phyloP scores from a whole-genome alignment of 306 rosid genomes.

The Quercus mongolica region DNA sequence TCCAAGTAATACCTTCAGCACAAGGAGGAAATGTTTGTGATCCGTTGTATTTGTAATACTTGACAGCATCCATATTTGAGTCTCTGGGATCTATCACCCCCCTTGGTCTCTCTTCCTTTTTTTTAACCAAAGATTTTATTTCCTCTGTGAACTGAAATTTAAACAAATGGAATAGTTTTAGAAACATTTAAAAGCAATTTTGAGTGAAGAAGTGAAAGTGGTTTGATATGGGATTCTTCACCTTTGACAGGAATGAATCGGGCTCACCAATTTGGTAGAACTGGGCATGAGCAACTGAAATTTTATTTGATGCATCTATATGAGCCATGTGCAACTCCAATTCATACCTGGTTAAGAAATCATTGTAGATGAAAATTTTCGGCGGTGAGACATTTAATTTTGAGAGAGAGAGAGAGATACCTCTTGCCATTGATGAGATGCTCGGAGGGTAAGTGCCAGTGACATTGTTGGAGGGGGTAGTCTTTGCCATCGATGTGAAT shows the following conservation, averaged over 20 bases:
- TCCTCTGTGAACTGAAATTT: constrained; percentile 38
- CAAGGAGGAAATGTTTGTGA: constrained; percentile 82
- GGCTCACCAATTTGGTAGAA: constrained; percentile 49
- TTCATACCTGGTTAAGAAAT: constrained; percentile 42
- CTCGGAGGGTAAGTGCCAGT: constrained; percentile 80
- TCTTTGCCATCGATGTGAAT: constrained; percentile 44
- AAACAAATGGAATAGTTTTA: background rate
- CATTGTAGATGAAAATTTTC: background rate
- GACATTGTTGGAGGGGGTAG: constrained; percentile 51
- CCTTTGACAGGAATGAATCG: constrained; percentile 48
- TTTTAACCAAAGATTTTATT: constrained; percentile 26
- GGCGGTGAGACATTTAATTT: too few species aligned
- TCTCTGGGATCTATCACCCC: constrained; percentile 51
- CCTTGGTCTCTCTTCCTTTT: constrained; percentile 14
- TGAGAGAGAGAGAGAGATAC: constrained; percentile 19
- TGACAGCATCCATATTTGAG: constrained; percentile 32
- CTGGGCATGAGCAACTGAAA: constrained; percentile 45
- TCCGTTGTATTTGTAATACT: constrained; percentile 60
- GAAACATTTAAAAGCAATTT: background rate
- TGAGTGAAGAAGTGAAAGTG: too few species aligned
- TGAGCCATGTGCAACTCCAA: constrained; percentile 80
- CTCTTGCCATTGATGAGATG: constrained; percentile 61
- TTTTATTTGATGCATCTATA: constrained; percentile 11
- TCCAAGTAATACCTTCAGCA: constrained; percentile 71
- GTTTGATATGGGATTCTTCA: background rate